Conservation (phyloP, 805 yeast species). For the Pichia cabralensis region DNA sequence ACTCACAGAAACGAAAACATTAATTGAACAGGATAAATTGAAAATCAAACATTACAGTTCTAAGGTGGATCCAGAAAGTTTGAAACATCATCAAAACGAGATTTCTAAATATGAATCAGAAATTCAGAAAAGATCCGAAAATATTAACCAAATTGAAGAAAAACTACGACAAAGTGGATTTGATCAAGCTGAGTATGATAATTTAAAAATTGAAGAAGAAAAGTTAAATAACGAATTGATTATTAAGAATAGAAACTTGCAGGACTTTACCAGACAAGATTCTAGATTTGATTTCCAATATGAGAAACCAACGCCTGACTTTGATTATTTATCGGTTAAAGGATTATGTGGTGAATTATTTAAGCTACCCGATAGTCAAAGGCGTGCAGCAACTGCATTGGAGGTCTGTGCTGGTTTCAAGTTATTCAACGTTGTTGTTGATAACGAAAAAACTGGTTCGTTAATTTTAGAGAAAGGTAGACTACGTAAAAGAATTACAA, state of each 20-base stretch:
- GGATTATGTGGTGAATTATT: constrained; percentile 90
- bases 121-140: constrained; percentile 32
- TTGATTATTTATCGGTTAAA: constrained; percentile 54
- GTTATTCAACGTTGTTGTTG: constrained; percentile 84
- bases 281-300: constrained; percentile 73
- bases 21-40: constrained; percentile 49
- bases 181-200: constrained; percentile 34
- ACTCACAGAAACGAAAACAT: constrained; percentile 42
- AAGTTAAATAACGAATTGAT: constrained; percentile 35
- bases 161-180: constrained; percentile 48
- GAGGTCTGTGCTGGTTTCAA: constrained; percentile 94
- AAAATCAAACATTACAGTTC: constrained; percentile 41
- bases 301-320: constrained; percentile 50
- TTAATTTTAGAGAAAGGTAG: constrained; percentile 70
- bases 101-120: constrained; percentile 44
- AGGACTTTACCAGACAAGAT: constrained; percentile 48
- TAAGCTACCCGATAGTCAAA: constrained; percentile 43
- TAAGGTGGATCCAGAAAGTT: constrained; percentile 35
- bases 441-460: constrained; percentile 76
- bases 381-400: constrained; percentile 65
- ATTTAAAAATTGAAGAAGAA: constrained; percentile 37
- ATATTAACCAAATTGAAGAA: constrained; percentile 29
- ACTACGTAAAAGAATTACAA: constrained; percentile 73
- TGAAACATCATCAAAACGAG: constrained; percentile 36
- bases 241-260: constrained; percentile 36